Percentiles rank a stretch among this genome's conserved stretches.
Conservation (phyloP, 208 protist species). For the Trypanosoma melophagium region DNA sequence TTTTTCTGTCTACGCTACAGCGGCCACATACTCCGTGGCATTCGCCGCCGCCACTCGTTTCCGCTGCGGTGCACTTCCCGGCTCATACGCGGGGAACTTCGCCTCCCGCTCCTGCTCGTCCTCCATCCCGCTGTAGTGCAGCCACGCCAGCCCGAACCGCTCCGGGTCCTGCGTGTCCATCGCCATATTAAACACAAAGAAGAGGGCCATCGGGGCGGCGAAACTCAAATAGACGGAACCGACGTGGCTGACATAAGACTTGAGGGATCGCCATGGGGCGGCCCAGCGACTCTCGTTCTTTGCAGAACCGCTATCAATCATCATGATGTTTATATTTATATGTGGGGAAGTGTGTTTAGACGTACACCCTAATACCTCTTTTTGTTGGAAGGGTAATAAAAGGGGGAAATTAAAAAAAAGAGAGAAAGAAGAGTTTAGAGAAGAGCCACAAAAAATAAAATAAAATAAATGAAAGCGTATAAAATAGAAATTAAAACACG, state of each 20-base stretch:
- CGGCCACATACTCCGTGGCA: conserved; percentile 58
- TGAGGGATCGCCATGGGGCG: conserved; percentile 37
- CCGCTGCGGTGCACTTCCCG: conserved; percentile 54
- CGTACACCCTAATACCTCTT: too few relatives aligned
- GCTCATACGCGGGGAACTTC: conserved; percentile 80
- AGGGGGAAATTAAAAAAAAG: too few relatives aligned
- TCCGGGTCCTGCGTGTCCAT: conserved; percentile 68
- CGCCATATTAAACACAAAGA: conserved; percentile 55
- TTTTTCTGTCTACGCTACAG: conserved; percentile 31
- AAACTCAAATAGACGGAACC: conserved; percentile 53
- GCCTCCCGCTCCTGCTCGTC: conserved; percentile 68
- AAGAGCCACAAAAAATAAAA: too few relatives aligned
- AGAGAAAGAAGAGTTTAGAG: too few relatives aligned
- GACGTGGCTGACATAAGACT: conserved; percentile 53
- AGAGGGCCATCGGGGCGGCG: conserved; percentile 43
- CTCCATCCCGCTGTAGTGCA: conserved; percentile 56
- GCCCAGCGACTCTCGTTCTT: conserved; percentile 6
- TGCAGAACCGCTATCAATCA: conserved; percentile 12
- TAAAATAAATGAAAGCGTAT: too few relatives aligned
- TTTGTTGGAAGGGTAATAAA: too few relatives aligned
- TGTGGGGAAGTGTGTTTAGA: too few relatives aligned
- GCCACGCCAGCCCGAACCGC: conserved; percentile 77
- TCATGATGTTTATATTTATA: conserved; percentile 6
- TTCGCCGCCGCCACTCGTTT: conserved; percentile 68
- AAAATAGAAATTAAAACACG: too few relatives aligned